Conservation (phyloP, 2,329 filamentous ascomycete species). For the Kalmusia sp. region DNA sequence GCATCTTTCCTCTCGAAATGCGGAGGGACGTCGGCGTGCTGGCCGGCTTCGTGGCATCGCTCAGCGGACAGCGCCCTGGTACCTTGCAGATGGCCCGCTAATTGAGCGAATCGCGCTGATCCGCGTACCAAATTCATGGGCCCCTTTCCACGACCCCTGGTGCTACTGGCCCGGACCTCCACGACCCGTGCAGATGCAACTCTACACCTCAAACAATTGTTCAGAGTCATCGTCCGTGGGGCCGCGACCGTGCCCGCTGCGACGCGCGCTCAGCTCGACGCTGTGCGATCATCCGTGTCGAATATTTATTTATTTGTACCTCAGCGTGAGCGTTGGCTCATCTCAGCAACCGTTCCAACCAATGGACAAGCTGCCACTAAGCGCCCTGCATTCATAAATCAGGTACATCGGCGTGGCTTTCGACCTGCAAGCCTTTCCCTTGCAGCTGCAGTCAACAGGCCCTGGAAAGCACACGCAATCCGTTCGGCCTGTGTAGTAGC, state of each 20-base stretch:
- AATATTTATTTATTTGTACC: neutral
- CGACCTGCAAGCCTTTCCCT: conserved; percentile 5
- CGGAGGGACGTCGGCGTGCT: neutral
- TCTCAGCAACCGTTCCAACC: neutral
- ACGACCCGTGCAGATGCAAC: neutral
- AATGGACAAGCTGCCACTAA: neutral
- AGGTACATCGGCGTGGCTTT: neutral
- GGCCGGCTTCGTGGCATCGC: neutral
- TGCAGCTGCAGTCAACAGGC: neutral
- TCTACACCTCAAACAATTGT: neutral
- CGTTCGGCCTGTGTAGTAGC: neutral
- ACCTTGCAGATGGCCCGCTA: conserved; percentile 9
- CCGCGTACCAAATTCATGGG: conserved; percentile 10
- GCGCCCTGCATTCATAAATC: conserved; percentile 4
- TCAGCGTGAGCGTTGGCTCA: neutral
- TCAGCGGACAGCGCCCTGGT: conserved; percentile 3
- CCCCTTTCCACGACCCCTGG: conserved; percentile 3
- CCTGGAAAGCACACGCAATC: neutral
- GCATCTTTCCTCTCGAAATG: neutral
- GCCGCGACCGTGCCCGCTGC: conserved; percentile 4
- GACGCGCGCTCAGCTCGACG: conserved; percentile 2
- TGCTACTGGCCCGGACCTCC: neutral
- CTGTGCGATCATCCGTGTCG: neutral
- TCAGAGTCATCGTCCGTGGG: neutral
- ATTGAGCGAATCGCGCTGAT: conserved; percentile 6